Conservation (phyloP, 2,329 filamentous ascomycete species). For the Penicillium sp. region DNA sequence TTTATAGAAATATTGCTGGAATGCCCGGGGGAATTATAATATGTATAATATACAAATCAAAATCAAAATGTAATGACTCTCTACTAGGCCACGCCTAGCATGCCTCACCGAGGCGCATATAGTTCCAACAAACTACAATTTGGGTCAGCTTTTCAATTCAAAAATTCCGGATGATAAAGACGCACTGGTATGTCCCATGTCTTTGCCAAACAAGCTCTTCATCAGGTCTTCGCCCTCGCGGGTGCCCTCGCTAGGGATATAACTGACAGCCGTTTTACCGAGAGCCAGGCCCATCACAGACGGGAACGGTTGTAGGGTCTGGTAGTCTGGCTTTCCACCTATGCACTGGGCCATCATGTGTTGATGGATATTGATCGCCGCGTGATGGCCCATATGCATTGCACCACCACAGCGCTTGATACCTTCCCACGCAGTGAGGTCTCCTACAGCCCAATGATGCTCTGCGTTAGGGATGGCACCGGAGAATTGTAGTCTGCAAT, state of each 20-base stretch:
- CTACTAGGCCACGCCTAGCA: slow-evolving; percentile 10
- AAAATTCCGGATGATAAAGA: slow-evolving; percentile 13
- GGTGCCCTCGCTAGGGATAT: slow-evolving; percentile 56
- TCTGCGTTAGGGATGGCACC: slow-evolving; percentile 54
- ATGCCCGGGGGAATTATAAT: too few relatives aligned
- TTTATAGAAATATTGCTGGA: too few relatives aligned
- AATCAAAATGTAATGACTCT: not conserved
- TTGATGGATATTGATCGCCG: slow-evolving; percentile 66
- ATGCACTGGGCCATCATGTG: slow-evolving; percentile 50
- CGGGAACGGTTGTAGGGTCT: slow-evolving; percentile 53
- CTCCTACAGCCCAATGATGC: slow-evolving; percentile 67
- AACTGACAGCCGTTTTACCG: slow-evolving; percentile 66
- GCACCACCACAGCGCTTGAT: slow-evolving; percentile 77
- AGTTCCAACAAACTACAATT: slow-evolving; percentile 54
- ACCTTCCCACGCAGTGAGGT: slow-evolving; percentile 68
- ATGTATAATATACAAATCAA: not conserved
- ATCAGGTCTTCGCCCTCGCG: slow-evolving; percentile 61
- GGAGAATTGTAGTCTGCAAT: slow-evolving; percentile 53
- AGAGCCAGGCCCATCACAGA: slow-evolving; percentile 70
- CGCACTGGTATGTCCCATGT: slow-evolving; percentile 64
- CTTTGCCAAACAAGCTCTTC: slow-evolving; percentile 63
- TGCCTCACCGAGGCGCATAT: slow-evolving; percentile 47
- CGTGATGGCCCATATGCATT: slow-evolving; percentile 68
- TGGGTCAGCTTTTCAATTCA: slow-evolving; percentile 5
- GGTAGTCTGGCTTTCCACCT: slow-evolving; percentile 45